Conservation (phyloP, 2,329 filamentous ascomycete genomes). For the Fusarium sororula region DNA sequence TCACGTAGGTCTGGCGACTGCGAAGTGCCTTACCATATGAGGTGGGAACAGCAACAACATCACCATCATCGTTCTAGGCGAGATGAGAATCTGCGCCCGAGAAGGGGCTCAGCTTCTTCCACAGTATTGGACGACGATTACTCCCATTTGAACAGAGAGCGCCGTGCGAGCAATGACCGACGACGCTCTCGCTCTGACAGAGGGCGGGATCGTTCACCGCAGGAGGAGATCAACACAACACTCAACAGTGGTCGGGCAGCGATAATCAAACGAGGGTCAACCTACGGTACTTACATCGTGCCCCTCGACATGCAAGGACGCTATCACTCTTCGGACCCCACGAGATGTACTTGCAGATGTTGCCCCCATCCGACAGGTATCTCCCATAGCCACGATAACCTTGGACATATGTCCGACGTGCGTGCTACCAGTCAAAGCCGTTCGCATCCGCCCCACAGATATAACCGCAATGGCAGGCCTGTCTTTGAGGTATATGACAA, state of each 20-base stretch:
- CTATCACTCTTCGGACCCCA: slow-evolving; percentile 35
- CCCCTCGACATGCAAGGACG: slow-evolving; percentile 23
- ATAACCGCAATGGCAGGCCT: slow-evolving; percentile 5
- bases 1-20: neutral
- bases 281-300: slow-evolving; percentile 36
- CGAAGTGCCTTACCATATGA: neutral
- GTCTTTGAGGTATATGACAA: slow-evolving; percentile 37
- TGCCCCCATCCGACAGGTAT: slow-evolving; percentile 36
- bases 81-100: neutral
- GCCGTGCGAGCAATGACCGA: neutral
- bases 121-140: neutral
- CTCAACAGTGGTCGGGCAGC: neutral
- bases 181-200: neutral
- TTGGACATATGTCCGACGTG: neutral
- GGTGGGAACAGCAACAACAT: neutral
- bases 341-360: slow-evolving; percentile 34
- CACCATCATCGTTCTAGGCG: neutral
- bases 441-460: neutral
- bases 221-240: neutral
- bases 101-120: neutral
- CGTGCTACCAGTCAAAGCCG: neutral
- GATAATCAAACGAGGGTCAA: neutral
- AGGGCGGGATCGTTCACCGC: neutral
- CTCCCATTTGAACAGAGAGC: neutral
- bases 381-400: slow-evolving; percentile 13